Base-by-base conservation (phyloP, 768 basidiomycete genomes). In the Lactarius evosmus region DNA sequence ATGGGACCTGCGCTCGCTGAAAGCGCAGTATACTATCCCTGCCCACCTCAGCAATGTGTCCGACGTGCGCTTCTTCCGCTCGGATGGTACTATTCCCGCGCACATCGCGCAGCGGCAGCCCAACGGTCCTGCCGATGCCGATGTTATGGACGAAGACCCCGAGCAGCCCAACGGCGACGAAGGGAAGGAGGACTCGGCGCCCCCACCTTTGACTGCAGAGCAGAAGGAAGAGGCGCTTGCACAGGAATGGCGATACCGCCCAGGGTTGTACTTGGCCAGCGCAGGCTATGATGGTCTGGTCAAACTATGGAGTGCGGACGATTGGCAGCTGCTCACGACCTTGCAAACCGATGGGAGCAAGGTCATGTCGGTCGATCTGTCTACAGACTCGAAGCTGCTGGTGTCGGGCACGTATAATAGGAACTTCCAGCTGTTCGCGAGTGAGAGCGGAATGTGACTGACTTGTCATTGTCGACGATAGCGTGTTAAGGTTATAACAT, bases 321-420 rank as follows among this genome's bases (percentile, higher is more conserved):
- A 99, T 71, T 99, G 97, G 97, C 94, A 93, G 70, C 78, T 95
- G 50, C 81, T 97, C 57, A 84, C 88, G 66, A 90, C 90, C 50
- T 80, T 99, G 62, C 86, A 93, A 57, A 95, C 94, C 25, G 96
- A 98, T 72, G 88, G 90, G 30, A 94, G 95, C n/a, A 98, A 98
- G 75, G 95, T 98, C 65, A 99, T 98, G 97, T 93, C 91, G 7
- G 95, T 98, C 11, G 97, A 99, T 73, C 81, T 98, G 25, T 86
- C 88, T 30, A 81, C 81, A 59, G 93, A 96, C 73, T 92, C 87
- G 14, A 86, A 85, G 70, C 81, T 92, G 72, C 82, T 97, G 50
- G 95, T 88, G 4, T 90, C 89, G 6, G 95, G 95, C 40, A 95
- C 93, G 50, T 96, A 93, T 74, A 95, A 93, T 76, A 82, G 95